Percentiles rank a stretch among this genome's conserved stretches.
Evolutionary conservation across 352 stramenopile genomes (phyloP).

Genomic region (Phytophthora pseudosyringae): DNA sequence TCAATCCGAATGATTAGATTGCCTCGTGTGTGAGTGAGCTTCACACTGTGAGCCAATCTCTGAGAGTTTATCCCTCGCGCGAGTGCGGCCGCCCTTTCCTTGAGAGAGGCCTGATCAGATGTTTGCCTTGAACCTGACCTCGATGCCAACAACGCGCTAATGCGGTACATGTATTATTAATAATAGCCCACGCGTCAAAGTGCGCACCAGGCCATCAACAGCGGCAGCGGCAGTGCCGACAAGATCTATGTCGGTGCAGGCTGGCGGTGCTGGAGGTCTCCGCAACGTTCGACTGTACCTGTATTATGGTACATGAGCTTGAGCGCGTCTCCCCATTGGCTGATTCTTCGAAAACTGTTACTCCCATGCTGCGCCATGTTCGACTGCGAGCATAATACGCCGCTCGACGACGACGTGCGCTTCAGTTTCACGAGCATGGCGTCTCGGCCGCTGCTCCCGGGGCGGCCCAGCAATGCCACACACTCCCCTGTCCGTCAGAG

Average conservation of each 20-base stretch:
- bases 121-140: conserved; percentile 14
- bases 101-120: conserved; percentile 21
- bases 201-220: neutral
- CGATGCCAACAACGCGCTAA: neutral
- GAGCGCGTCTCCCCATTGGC: conserved; percentile 14
- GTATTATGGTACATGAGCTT: conserved; percentile 10
- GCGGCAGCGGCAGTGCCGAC: neutral
- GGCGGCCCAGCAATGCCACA: conserved; percentile 21
- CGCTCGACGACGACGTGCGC: neutral
- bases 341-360: conserved; percentile 19
- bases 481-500: conserved; percentile 31
- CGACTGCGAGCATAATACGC: conserved; percentile 9
- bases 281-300: neutral
- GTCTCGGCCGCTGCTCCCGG: conserved; percentile 43
- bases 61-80: neutral
- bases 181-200: neutral
- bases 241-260: too few relatives aligned
- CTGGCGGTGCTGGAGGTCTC: neutral
- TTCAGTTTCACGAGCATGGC: conserved; percentile 36
- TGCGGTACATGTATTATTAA: too few relatives aligned
- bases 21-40: neutral
- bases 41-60: neutral
- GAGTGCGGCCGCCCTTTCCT: conserved; percentile 1
- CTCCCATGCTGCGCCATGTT: conserved; percentile 13
- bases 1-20: conserved; percentile 21